Conservation (phyloP, 1,284 basidiomycete species). For the Tausonia pullulans region DNA sequence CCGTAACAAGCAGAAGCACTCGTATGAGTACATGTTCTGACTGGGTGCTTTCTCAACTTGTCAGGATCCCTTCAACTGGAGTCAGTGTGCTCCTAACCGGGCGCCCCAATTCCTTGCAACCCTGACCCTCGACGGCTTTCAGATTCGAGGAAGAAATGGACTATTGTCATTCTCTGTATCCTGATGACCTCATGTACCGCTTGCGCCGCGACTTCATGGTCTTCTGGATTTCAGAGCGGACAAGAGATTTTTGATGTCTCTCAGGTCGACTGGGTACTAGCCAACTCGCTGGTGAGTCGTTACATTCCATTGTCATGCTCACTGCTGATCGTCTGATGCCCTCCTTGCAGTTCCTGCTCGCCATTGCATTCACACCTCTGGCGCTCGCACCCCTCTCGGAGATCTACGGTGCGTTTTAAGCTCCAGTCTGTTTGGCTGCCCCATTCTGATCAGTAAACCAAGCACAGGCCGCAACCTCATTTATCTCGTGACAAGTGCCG, state of each 20-base stretch:
- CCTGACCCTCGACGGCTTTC: too few relatives aligned
- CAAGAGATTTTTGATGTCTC: neutral
- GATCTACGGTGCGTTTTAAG: slow-evolving; percentile 8
- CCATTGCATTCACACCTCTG: slow-evolving; percentile 28
- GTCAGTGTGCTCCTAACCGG: too few relatives aligned
- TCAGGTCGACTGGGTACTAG: neutral
- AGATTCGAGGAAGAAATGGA: too few relatives aligned
- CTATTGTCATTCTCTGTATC: too few relatives aligned
- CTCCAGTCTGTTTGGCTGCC: neutral
- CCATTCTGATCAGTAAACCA: neutral
- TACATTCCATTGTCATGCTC: neutral
- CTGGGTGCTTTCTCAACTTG: too few relatives aligned
- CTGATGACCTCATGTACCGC: too few relatives aligned
- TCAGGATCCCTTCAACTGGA: too few relatives aligned
- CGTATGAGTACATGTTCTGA: too few relatives aligned
- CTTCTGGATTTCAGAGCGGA: too few relatives aligned
- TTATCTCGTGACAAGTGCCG: slow-evolving; percentile 8
- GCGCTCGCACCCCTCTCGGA: slow-evolving; percentile 32
- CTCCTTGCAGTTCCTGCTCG: slow-evolving; percentile 20
- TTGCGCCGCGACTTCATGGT: too few relatives aligned
- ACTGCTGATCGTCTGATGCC: neutral
- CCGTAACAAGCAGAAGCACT: neutral
- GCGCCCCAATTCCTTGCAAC: too few relatives aligned
- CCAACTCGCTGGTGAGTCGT: slow-evolving; percentile 3
- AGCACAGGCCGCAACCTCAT: neutral